Conservation (phyloP, 225 moss, liverwort and hornwort species). For the Thuidium tamariscinum region DNA sequence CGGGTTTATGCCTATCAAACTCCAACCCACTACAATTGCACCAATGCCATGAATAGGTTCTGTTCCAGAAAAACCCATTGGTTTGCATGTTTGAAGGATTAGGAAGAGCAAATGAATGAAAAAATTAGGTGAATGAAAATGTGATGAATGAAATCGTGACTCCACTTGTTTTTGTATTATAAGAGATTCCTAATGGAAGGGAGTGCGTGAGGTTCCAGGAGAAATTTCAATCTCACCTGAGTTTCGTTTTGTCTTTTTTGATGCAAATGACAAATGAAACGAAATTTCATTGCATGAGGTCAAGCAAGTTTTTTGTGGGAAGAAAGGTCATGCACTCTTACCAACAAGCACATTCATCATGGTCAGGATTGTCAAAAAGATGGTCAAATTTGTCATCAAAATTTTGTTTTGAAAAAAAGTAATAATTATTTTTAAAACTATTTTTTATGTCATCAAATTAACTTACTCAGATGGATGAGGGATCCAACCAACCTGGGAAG, state of each 20-base stretch:
- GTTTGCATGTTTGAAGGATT: not conserved
- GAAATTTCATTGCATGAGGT: no score
- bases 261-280: no score
- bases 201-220: not conserved
- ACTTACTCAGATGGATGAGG: not conserved
- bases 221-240: not conserved
- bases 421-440: no score
- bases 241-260: no score
- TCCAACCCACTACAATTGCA: rapidly evolving
- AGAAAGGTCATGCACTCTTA: not conserved
- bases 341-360: not conserved
- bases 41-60: rapidly evolving
- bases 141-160: rapidly evolving
- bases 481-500: not conserved
- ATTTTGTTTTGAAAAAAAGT: no score
- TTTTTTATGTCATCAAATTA: no score
- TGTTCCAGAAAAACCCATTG: no score
- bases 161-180: not conserved
- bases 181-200: not conserved
- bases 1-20: rapidly evolving
- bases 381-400: not conserved
- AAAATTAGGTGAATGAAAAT: rapidly evolving
- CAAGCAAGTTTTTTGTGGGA: no score
- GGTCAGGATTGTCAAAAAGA: not conserved
- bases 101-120: not conserved